phyloP scores from a whole-genome alignment of 495 filamentous ascomycete species.

The Filosporella fistucella region DNA sequence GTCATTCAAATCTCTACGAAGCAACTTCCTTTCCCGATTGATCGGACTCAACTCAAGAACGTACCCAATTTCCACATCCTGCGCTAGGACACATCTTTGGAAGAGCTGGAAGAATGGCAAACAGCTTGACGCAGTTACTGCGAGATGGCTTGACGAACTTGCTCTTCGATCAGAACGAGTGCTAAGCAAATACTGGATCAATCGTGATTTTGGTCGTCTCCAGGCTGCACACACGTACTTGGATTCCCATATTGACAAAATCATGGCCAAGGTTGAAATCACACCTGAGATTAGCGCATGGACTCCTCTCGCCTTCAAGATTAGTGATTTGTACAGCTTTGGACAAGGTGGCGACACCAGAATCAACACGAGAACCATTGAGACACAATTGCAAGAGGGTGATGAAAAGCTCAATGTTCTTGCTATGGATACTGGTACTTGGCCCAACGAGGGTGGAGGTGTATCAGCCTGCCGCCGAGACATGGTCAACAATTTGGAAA shows the following conservation, averaged over 20 bases:
- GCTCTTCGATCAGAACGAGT: slow-evolving; percentile 50
- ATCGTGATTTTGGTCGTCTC: slow-evolving; percentile 49
- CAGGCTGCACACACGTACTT: slow-evolving; percentile 47
- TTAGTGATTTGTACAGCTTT: slow-evolving; percentile 59
- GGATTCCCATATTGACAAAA: slow-evolving; percentile 46
- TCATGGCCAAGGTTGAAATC: slow-evolving; percentile 58
- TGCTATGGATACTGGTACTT: slow-evolving; percentile 60
- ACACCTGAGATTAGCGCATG: slow-evolving; percentile 51
- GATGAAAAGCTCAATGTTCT: slow-evolving; percentile 54
- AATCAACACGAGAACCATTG: slow-evolving; percentile 34
- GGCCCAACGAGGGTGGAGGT: slow-evolving; percentile 62
- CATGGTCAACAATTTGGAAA: slow-evolving; percentile 56
- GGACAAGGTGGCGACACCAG: slow-evolving; percentile 54
- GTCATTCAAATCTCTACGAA: slow-evolving; percentile 40
- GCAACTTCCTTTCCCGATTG: slow-evolving; percentile 39
- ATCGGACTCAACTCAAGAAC: slow-evolving; percentile 42
- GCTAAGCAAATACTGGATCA: slow-evolving; percentile 52
- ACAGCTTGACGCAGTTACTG: slow-evolving; percentile 54
- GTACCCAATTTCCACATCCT: slow-evolving; percentile 51
- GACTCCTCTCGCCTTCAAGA: slow-evolving; percentile 56
- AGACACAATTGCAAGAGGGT: slow-evolving; percentile 38
- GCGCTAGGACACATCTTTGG: slow-evolving; percentile 56
- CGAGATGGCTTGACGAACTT: slow-evolving; percentile 61
- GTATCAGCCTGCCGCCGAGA: slow-evolving; percentile 63
- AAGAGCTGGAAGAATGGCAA: slow-evolving; percentile 55